Evolutionary conservation across 2,329 filamentous ascomycete species (phyloP), one percentile per base, ranked within the genome.

Genomic region (Penicillium sp.): DNA sequence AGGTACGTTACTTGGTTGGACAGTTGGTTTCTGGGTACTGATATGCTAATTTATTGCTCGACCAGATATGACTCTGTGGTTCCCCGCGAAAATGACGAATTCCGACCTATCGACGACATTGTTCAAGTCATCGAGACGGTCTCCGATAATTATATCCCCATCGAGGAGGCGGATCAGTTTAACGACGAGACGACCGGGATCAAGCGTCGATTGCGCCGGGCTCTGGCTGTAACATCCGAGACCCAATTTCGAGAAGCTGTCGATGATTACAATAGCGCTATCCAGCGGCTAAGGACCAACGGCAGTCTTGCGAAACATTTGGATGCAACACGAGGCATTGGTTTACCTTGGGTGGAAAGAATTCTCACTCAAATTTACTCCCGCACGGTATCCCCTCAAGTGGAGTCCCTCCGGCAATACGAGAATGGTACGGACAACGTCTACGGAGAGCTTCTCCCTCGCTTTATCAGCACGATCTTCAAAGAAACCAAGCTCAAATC

Each of bases 361-460:
- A 93, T 97, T 66, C 83, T 96, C 41, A 87, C 84, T 53, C 92
- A 99, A 72, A 89, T 91, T 23, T 97, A 97, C 76, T 87, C 92
- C 67, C 90, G 94, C 50, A 96, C 91, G 5, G 94, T 99, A 8
- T 94, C 92, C 2, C 92, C 91, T 6, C 86, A 89, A 59, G 91
- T 96, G 25, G 90, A 96, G 61, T 84, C 88, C 10, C 84, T 97
- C 13, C 86, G 87, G 57, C 87, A 90, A 66, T 97, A 97, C 72
- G 86, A 94, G 69, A 91, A 92, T 70, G 93, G 92, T 65, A 91
- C 90, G 63, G 91, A 96, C 74, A 93, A 96, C 66, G 90, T 96
- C 39, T 99, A 99, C 70, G 94, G 94, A 70, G 94, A 99, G 74
- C 84, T 99, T 27, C 81, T 94, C 31, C 89, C 92, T 21, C 87